Evolutionary conservation across 116 monocot species (phyloP).

Genomic region (Trichopus zeylanicus): DNA sequence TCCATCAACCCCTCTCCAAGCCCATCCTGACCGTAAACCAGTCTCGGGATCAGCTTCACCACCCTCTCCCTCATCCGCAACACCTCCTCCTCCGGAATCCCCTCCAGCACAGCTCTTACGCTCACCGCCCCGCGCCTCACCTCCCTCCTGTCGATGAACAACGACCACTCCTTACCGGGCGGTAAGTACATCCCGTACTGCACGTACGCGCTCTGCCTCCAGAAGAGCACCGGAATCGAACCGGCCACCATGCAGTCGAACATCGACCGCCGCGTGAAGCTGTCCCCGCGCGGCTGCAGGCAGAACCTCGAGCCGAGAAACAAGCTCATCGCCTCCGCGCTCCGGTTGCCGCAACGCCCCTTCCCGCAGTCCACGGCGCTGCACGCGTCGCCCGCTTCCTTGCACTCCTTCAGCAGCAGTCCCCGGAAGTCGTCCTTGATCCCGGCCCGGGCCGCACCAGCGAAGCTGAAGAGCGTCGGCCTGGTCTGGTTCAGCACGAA

Average conservation of each 20-base stretch:
- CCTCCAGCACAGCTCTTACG: conserved; percentile 32
- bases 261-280: conserved; percentile 69
- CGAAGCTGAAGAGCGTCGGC: conserved; percentile 63
- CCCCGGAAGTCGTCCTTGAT: conserved; percentile 61
- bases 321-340: conserved; percentile 27
- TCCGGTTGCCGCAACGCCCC: conserved; percentile 21
- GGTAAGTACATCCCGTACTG: conserved; percentile 83
- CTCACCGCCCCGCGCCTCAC: conserved; percentile 43
- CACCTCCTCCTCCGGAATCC: conserved; percentile 24
- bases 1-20: conserved; percentile 31
- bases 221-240: conserved; percentile 83
- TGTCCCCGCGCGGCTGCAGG: conserved; percentile 88
- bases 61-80: conserved; percentile 43
- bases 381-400: conserved; percentile 24
- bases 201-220: conserved; percentile 56
- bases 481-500: conserved; percentile 32
- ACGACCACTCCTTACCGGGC: conserved; percentile 50
- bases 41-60: conserved; percentile 31
- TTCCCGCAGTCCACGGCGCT: conserved; percentile 42
- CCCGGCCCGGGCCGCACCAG: conserved; percentile 46
- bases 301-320: conserved; percentile 73
- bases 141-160: conserved; percentile 58
- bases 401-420: conserved; percentile 44
- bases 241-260: conserved; percentile 94
- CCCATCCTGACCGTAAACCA: conserved; percentile 30